Percentiles rank a stretch among this genome's conserved stretches.
phyloP scores from a whole-genome alignment of 2,329 filamentous ascomycete genomes.

The Fusarium foetens region DNA sequence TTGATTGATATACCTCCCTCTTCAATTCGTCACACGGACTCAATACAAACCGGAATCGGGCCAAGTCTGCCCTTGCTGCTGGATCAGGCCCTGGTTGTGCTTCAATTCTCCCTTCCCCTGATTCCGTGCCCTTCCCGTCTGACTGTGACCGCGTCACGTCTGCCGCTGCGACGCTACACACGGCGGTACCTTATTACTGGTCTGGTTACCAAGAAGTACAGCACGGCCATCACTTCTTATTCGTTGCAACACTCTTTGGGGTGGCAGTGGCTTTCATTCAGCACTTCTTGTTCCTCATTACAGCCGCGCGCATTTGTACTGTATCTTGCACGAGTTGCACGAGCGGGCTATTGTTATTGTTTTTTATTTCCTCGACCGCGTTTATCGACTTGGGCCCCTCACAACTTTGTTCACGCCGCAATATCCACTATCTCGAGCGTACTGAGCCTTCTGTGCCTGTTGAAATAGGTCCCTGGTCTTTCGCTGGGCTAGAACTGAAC shows the following conservation, averaged over 20 bases:
- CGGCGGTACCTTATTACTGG: slow-evolving; percentile 20
- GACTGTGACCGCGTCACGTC: slow-evolving; percentile 37
- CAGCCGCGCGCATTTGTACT: slow-evolving; percentile 31
- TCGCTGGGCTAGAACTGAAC: slow-evolving; percentile 16
- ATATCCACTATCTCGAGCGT: slow-evolving; percentile 14
- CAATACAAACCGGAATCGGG: slow-evolving; percentile 7
- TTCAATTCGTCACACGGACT: slow-evolving; percentile 6
- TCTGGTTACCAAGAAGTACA: slow-evolving; percentile 19
- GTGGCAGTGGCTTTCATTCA: slow-evolving; percentile 15
- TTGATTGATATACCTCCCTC: slow-evolving; percentile 21
- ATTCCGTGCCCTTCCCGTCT: slow-evolving; percentile 21
- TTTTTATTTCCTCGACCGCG: not conserved
- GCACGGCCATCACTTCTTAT: not conserved
- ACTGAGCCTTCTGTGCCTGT: slow-evolving; percentile 3
- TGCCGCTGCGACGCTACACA: slow-evolving; percentile 23
- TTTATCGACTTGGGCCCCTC: not conserved
- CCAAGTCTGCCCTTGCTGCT: slow-evolving; percentile 36
- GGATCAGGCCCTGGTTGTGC: slow-evolving; percentile 38
- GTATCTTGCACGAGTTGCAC: slow-evolving; percentile 11
- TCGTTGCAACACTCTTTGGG: slow-evolving; percentile 9
- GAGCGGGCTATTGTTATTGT: slow-evolving; percentile 7
- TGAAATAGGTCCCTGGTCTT: slow-evolving; percentile 5
- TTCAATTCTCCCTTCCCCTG: slow-evolving; percentile 30
- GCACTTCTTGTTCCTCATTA: slow-evolving; percentile 20
- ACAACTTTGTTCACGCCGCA: slow-evolving; percentile 5